A percentile compares a stretch with the other conserved stretches of the same genome.
These are phyloP conservation scores for Zygosaccharomyces pseudobailii DNA, from an alignment of 1,139 yeast species.

Conservation along the genomic window DNA sequence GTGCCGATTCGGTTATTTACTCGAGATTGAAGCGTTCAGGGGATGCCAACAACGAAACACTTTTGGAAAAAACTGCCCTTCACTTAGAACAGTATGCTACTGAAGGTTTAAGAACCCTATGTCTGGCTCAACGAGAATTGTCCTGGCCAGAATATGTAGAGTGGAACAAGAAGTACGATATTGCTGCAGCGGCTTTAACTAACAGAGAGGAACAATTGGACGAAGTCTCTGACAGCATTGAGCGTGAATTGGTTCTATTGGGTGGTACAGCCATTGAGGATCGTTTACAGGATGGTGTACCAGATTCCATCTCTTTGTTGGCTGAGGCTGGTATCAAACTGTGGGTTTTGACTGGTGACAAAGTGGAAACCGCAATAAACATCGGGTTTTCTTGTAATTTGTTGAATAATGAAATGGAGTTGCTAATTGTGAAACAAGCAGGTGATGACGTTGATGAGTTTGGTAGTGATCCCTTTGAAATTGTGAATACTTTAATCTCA, in stretches of 20 bases:
- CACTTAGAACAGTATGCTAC: conserved; percentile 93
- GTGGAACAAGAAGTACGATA: conserved; percentile 69
- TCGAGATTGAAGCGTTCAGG: conserved; percentile 51
- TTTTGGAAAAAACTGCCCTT: conserved; percentile 64
- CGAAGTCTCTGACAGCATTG: conserved; percentile 73
- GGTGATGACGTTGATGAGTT: conserved; percentile 44
- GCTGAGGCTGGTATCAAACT: conserved; percentile 90
- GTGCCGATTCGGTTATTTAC: conserved; percentile 91
- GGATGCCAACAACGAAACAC: conserved; percentile 34
- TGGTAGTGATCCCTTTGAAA: conserved; percentile 29
- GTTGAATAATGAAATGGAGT: conserved; percentile 79
- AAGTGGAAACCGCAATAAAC: conserved; percentile 95
- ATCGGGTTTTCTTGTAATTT: conserved; percentile 95
- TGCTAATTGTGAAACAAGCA: conserved; percentile 57
- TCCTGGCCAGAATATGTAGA: conserved; percentile 53
- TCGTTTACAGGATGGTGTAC: conserved; percentile 92
- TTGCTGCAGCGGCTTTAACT: conserved; percentile 70
- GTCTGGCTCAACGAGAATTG: conserved; percentile 80
- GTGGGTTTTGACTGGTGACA: conserved; percentile 97
- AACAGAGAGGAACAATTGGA: conserved; percentile 78
- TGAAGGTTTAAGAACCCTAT: conserved; percentile 91
- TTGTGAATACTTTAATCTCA: conserved; percentile 54
- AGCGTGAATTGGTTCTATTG: conserved; percentile 60
- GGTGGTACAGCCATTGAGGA: conserved; percentile 99
- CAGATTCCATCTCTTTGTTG: conserved; percentile 80